phyloP scores from a whole-genome alignment of 2,329 filamentous ascomycete species.

The Aspergillus neoniger region DNA sequence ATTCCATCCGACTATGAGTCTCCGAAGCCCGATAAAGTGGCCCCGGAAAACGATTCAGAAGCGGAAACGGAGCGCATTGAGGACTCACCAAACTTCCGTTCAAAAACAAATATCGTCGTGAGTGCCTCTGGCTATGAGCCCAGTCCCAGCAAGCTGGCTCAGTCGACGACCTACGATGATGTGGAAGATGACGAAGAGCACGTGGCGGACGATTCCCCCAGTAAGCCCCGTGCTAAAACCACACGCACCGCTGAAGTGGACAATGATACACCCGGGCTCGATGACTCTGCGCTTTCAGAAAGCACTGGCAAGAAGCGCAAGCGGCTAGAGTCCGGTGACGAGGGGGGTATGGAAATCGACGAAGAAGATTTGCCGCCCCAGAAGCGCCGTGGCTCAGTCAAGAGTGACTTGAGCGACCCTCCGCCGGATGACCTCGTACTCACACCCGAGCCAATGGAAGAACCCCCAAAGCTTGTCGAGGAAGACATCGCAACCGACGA shows the following conservation, averaged over 20 bases:
- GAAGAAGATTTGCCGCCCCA: slow-evolving; percentile 45
- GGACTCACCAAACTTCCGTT: slow-evolving; percentile 71
- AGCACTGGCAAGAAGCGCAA: slow-evolving; percentile 45
- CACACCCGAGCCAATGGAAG: slow-evolving; percentile 40
- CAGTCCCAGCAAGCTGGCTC: slow-evolving; percentile 76
- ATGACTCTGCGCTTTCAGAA: slow-evolving; percentile 33
- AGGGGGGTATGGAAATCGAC: slow-evolving; percentile 36
- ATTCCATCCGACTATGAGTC: slow-evolving; percentile 58
- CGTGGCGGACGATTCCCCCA: slow-evolving; percentile 42
- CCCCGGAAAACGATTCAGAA: slow-evolving; percentile 72
- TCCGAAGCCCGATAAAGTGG: slow-evolving; percentile 54
- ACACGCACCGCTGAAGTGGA: slow-evolving; percentile 29
- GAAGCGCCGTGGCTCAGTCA: slow-evolving; percentile 45
- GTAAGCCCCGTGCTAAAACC: slow-evolving; percentile 39
- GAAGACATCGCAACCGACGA: slow-evolving; percentile 37
- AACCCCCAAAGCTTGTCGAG: slow-evolving; percentile 31
- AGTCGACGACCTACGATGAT: slow-evolving; percentile 52
- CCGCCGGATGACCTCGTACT: slow-evolving; percentile 35
- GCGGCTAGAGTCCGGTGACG: slow-evolving; percentile 39
- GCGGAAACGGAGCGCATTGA: slow-evolving; percentile 93
- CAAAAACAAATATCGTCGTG: slow-evolving; percentile 62
- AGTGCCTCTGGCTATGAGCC: slow-evolving; percentile 62
- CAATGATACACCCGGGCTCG: slow-evolving; percentile 28
- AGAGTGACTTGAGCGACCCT: slow-evolving; percentile 40
- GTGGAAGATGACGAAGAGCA: slow-evolving; percentile 56